Base-by-base conservation (phyloP, 2,329 filamentous ascomycete genomes). In the Claviceps fusiformis region DNA sequence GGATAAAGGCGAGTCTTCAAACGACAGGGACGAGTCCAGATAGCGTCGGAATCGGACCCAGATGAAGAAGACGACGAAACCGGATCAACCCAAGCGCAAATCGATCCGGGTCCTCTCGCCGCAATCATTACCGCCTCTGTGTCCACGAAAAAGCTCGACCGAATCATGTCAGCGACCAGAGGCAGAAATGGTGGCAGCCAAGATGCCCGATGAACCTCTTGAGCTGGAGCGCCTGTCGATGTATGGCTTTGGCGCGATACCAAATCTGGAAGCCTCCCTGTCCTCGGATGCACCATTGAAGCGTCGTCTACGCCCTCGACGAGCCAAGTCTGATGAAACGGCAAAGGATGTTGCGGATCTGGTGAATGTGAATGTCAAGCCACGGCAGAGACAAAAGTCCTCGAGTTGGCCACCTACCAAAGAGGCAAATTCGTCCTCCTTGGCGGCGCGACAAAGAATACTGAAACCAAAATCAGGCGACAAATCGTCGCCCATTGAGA, bases 11-110 rank as follows among this genome's bases (percentile, higher is more conserved):
- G 67, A 69, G 41, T 59, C 62, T 54, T 62, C 61, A 51, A 64
- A 64, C 59, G 68, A 70, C 57, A 63, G 68, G 61, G 67, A 70
- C 60, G 68, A 70, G 57, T 66, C 68, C 63, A 67, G 68, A 68
- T 70, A 70, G 68, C 62, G 61, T 64, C 63, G 56, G 67, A 64
- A 62, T 56, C 58, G 58, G 54, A 55, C 61, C 57, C 62, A 57
- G 54, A 60, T 56, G 49, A 60, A 56, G 50, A 59, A 63, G 57
- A 54, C 53, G 57, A 53, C 24, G 24, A 24, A 41, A 11, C n/a
- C 11, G 15, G 27, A 44, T n/a, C 56, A 50, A 46, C 31, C 56
- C 4, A 43, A 19, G 8, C 47, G 52, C 31, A 48, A 46, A 13
- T 39, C 47, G 19, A 52, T 56, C 37, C 50, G 53, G 35, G 53